Conservation (phyloP, 305 asterid species). For the Stenogyne calaminthoides region DNA sequence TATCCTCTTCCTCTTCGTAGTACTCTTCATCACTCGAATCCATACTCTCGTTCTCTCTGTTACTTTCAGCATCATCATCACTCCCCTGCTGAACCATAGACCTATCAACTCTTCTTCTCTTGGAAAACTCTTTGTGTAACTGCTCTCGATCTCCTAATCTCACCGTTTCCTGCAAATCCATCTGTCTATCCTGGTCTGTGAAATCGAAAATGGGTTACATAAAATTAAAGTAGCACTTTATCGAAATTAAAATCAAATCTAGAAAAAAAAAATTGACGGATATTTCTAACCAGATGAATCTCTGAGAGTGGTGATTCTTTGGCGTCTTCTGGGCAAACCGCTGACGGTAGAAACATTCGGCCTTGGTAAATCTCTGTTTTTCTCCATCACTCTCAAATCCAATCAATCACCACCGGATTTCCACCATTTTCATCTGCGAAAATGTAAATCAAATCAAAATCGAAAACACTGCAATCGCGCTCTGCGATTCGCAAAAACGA, state of each 20-base stretch:
- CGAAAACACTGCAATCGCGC: slow-evolving; percentile 25
- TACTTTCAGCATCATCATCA: slow-evolving; percentile 39
- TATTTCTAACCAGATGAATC: slow-evolving; percentile 49
- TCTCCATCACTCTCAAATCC: slow-evolving; percentile 41
- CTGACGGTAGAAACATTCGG: slow-evolving; percentile 29
- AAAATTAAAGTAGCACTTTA: background rate
- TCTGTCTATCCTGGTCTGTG: slow-evolving; percentile 42
- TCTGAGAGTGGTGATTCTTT: slow-evolving; percentile 43
- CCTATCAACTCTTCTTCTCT: slow-evolving; percentile 50
- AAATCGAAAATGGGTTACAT: slow-evolving; percentile 14
- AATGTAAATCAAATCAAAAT: slow-evolving; percentile 17
- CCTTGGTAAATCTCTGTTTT: slow-evolving; percentile 40
- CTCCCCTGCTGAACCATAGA: slow-evolving; percentile 33
- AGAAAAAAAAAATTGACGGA: background rate
- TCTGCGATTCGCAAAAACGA: slow-evolving; percentile 41
- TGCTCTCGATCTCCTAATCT: slow-evolving; percentile 56
- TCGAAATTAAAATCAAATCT: slow-evolving; percentile 2
- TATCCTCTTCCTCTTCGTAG: slow-evolving; percentile 39
- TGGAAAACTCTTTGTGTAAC: slow-evolving; percentile 39
- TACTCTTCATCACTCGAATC: slow-evolving; percentile 48
- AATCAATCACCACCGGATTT: slow-evolving; percentile 33
- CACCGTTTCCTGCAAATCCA: slow-evolving; percentile 48
- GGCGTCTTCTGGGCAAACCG: slow-evolving; percentile 49
- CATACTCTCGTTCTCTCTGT: slow-evolving; percentile 41
- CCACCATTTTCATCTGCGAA: slow-evolving; percentile 37